Evolutionary conservation across 1,139 yeast genomes (phyloP), one percentile per base, ranked within the genome.

Genomic region (Blastobotrys petasosporus): DNA sequence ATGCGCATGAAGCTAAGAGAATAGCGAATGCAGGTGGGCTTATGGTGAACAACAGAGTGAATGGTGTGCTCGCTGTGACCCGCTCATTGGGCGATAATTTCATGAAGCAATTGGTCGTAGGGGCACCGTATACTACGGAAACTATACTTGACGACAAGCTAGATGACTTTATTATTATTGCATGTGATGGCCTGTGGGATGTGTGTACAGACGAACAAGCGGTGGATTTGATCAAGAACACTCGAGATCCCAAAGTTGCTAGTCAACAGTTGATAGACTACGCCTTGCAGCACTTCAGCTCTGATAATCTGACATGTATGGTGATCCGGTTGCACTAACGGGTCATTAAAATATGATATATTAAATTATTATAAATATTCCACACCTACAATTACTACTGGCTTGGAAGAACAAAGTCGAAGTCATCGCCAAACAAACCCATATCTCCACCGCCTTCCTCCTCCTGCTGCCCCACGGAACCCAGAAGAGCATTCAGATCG

Each of bases 181-280:
- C 96, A 1, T 88, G 97, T 63, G 97, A 90, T 64, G 97, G 97
- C 0, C 70, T 90, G 11, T 90, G 97, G 97, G 97, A 90, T 62
- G 96, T 90, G 2, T 74, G 90, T 45, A 73, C 80, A 5, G 97
- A 90, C 59, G 80, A 80, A 52, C 76, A 76, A 47, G 97, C 97
- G 0, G 85, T 94, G 50, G 81, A 82, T 47, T 65, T 82, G 56
- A 80, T 86, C 4, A 70, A 75, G 33, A 76, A 75, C 33, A 66
- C 74, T 11, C 53, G 59, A 12, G 81, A 80, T 54, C 84, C 94
- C 0, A 76, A 79, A 47, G 66, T 65, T 37, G 96, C 95, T 0
- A 83, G 94, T 10, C 75, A 77, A 52, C 69, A 68, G 32, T 69
- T 90, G 49, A 86, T 94, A 49, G 76, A 79, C 50, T 74, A 79